Percentiles rank a stretch among this genome's conserved stretches.
These are phyloP conservation scores for Pinus tabuliformis DNA, from an alignment of 75 land plant genomes.

Conservation along the genomic window DNA sequence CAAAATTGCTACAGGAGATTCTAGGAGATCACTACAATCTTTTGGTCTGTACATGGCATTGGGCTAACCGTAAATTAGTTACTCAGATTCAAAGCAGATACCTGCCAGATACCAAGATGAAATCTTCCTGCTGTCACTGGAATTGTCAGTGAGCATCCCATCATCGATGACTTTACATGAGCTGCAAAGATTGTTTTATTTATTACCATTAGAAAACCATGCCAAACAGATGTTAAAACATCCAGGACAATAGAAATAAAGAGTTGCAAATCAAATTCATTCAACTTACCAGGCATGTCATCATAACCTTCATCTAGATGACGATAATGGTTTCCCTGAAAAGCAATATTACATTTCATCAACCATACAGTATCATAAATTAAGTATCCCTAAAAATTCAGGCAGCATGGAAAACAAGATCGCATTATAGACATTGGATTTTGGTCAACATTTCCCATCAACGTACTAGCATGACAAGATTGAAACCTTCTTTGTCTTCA, in stretches of 20 bases:
- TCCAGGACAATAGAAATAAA: neutral
- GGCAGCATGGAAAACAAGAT: neutral
- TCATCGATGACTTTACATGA: constrained; percentile 52
- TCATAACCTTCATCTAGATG: constrained; percentile 54
- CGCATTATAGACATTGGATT: neutral
- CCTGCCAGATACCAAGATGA: constrained; percentile 53
- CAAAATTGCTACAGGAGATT: too few species aligned
- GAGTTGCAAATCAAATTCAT: neutral
- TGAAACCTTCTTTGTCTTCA: neutral
- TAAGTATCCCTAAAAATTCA: neutral
- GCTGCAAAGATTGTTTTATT: constrained; percentile 20
- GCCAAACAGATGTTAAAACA: neutral
- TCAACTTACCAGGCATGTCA: constrained; percentile 46
- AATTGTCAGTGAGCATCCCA: constrained; percentile 46
- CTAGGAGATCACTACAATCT: too few species aligned
- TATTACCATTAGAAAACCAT: neutral
- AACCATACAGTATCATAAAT: neutral
- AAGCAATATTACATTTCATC: neutral
- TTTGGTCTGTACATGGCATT: neutral
- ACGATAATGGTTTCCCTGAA: constrained; percentile 44
- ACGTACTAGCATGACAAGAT: neutral
- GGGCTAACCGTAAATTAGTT: neutral
- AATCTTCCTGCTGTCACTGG: constrained; percentile 44
- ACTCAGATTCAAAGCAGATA: neutral
- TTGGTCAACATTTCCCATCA: neutral